These are phyloP conservation scores for Sicyos edulis DNA, from an alignment of 306 rosid species.

Conservation along the genomic window DNA sequence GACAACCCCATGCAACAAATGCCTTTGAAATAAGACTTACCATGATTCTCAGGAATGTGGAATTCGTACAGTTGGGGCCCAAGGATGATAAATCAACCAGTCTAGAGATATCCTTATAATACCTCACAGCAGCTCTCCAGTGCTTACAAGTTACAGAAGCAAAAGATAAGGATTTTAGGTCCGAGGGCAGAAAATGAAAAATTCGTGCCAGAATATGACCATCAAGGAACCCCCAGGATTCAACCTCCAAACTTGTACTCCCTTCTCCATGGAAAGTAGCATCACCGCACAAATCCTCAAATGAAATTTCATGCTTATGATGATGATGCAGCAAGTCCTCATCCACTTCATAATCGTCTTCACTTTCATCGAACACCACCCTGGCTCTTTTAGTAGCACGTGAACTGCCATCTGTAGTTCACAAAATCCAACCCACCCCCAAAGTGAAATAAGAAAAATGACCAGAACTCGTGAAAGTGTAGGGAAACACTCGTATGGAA, in stretches of 20 bases:
- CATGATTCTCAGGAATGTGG: slow-evolving; percentile 55
- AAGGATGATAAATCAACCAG: slow-evolving; percentile 70
- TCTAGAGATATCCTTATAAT: slow-evolving; percentile 63
- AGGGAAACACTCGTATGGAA: neutral
- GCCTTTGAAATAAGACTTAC: slow-evolving; percentile 38
- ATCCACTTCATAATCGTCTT: slow-evolving; percentile 60
- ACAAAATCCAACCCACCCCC: slow-evolving; percentile 25
- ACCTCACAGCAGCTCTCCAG: slow-evolving; percentile 68
- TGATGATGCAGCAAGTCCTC: slow-evolving; percentile 34
- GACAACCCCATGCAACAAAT: slow-evolving; percentile 17
- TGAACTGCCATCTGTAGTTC: slow-evolving; percentile 54
- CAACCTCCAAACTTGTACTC: slow-evolving; percentile 38
- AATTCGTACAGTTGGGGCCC: slow-evolving; percentile 73
- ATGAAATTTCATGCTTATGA: slow-evolving; percentile 47
- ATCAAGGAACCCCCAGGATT: slow-evolving; percentile 71
- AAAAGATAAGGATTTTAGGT: slow-evolving; percentile 62
- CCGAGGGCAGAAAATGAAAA: slow-evolving; percentile 72
- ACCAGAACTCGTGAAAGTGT: slow-evolving; percentile 5
- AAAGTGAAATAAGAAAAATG: slow-evolving; percentile 18
- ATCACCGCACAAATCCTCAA: slow-evolving; percentile 73
- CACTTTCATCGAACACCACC: slow-evolving; percentile 54
- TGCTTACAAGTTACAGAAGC: slow-evolving; percentile 85
- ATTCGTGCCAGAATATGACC: slow-evolving; percentile 65
- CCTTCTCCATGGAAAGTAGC: slow-evolving; percentile 40
- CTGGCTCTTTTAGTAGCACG: slow-evolving; percentile 78